Percentiles rank a stretch among this genome's conserved stretches.
Evolutionary conservation across 768 basidiomycete genomes (phyloP).

Genomic region (Tremella fuciformis): DNA sequence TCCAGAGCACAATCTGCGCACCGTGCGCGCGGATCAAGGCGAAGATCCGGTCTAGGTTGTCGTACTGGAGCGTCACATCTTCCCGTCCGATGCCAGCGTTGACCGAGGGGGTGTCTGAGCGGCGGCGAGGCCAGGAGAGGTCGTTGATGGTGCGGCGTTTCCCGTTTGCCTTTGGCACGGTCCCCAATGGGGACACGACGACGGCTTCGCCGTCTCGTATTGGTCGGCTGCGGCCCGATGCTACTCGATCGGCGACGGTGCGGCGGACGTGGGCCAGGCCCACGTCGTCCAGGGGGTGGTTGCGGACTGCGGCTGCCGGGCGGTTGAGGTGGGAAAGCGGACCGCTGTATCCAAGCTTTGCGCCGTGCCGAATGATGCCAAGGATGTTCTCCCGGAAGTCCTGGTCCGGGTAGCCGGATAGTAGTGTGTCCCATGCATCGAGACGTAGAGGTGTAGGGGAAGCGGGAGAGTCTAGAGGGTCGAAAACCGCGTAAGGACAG

Average conservation of each 20-base stretch:
- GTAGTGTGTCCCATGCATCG: neutral
- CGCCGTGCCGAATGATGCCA: no score
- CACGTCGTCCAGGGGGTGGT: slow-evolving; percentile 8
- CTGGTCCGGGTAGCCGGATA: neutral
- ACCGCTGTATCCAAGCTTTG: neutral
- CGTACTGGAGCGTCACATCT: slow-evolving; percentile 6
- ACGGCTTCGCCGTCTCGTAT: no score
- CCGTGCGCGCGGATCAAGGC: neutral
- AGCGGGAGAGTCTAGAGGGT: neutral
- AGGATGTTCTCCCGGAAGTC: neutral
- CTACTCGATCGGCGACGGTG: neutral
- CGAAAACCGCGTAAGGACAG: neutral
- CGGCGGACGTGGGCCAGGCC: neutral
- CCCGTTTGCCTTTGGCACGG: slow-evolving; percentile 1
- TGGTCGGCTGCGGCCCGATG: no score
- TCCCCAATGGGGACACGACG: no score
- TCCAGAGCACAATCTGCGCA: slow-evolving; percentile 44
- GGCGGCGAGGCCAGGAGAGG: slow-evolving; percentile 9
- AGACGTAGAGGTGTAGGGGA: neutral
- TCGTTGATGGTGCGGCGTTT: slow-evolving; percentile 9
- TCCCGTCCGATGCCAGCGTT: slow-evolving; percentile 11
- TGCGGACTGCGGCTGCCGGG: neutral
- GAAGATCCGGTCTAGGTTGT: slow-evolving; percentile 5
- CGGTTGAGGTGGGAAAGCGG: neutral
- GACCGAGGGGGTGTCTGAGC: neutral